Base-by-base conservation (phyloP, 2,329 filamentous ascomycete genomes). In the Diaporthe capsici region DNA sequence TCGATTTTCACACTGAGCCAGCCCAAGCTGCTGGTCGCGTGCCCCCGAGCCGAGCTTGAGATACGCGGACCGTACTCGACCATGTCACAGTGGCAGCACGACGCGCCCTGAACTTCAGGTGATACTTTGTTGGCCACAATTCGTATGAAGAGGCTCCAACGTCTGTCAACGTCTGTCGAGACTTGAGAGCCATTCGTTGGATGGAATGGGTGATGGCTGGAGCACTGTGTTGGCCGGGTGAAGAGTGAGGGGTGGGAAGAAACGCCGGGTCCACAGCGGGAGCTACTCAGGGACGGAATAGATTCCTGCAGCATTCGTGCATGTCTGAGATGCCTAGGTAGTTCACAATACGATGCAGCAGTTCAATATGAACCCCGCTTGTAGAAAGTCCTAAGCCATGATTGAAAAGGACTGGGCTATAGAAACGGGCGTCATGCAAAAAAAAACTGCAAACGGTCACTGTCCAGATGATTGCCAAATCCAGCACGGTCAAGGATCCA, bases 1-100 rank as follows among this genome's bases (percentile, higher is more conserved):
- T 57, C 13, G 17, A 49, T 2, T 20, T 42, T 13, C n/a, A 44
- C 22, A 51, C 3, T 17, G 7, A 15, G 20, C 67, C 2, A 15
- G 20, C 5, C 25, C 10, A 9, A 51, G 57, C 4, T 42, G 42
- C 28, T 57, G 75, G 70, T 71, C 73, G 55, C 60, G 73, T 75
- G 68, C 51, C 31, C 47, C 25, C 31, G n/a, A 25, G 20, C 13
- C 4, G n/a, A 31, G 15, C 47, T 31, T 22, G 13, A 28, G 49
- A 42, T n/a, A 55, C 65, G 25, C 22, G 51, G 34, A 47, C 37
- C 44, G 10, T 20, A 5, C 25, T 47, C 9, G 3, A 71, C 57
- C 15, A 53, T 6, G 42, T 25, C 22, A 51, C 28, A 17, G 28
- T 20, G 57, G 57, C 13, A 28, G 10, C 12, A 44, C 22, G 4